phyloP scores from a whole-genome alignment of 257 asterid species.

The Rauvolfia tetraphylla region DNA sequence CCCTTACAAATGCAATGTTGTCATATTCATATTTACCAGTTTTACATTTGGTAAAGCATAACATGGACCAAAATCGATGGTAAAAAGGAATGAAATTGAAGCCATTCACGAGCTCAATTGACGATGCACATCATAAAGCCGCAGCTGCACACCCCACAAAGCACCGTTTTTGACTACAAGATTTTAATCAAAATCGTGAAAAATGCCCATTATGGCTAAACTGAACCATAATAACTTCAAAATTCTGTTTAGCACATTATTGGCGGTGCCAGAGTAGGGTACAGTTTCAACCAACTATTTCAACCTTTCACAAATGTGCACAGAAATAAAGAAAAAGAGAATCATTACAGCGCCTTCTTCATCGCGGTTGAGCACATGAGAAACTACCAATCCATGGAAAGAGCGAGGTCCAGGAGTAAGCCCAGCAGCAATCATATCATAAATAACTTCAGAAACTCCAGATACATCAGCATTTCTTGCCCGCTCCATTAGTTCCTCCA shows the following conservation, averaged over 20 bases:
- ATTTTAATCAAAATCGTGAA: not conserved
- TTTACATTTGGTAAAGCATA: not conserved
- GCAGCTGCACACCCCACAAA: not conserved
- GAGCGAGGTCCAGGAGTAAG: constrained; percentile 92
- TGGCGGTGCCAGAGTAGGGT: not conserved
- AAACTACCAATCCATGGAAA: constrained; percentile 81
- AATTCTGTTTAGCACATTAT: not conserved
- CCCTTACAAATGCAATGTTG: not conserved
- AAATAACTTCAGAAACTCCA: constrained; percentile 85
- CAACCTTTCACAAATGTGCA: not conserved
- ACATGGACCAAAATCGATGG: not conserved
- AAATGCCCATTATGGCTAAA: not conserved
- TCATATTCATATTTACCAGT: not conserved
- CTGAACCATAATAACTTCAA: not conserved
- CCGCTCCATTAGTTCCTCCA: constrained; percentile 89
- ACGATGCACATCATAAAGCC: too few relatives aligned
- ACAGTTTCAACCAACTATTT: not conserved
- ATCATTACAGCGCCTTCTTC: constrained; percentile 77
- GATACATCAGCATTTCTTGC: constrained; percentile 60
- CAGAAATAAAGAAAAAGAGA: not conserved
- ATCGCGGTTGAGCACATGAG: constrained; percentile 73
- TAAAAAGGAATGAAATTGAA: not conserved
- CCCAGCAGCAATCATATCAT: constrained; percentile 99
- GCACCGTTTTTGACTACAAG: not conserved
- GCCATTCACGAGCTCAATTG: not conserved